These are phyloP conservation scores for Alopecurus myosuroides DNA, from an alignment of 176 grass and related monocot genomes.

Conservation along the genomic window DNA sequence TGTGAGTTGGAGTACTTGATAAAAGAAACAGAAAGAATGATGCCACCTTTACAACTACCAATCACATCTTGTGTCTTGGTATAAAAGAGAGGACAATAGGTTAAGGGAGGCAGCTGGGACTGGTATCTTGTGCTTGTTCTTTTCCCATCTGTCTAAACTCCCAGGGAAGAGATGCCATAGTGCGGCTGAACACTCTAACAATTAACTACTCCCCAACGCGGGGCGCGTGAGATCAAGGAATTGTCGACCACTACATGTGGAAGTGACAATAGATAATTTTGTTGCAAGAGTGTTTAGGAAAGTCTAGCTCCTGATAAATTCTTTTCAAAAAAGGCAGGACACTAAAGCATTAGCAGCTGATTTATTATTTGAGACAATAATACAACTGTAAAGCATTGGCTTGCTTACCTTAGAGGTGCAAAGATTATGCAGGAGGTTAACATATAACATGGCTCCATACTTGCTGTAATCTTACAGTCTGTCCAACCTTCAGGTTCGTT, in stretches of 20 bases:
- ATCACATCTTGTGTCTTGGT: too few relatives aligned
- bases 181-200: neutral
- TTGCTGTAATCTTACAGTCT: neutral
- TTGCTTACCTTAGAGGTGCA: neutral
- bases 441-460: neutral
- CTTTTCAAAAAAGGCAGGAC: too few relatives aligned
- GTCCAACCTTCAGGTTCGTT: conserved; percentile 41
- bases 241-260: neutral
- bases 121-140: neutral
- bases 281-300: neutral
- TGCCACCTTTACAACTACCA: neutral
- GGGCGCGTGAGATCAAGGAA: neutral
- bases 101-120: neutral
- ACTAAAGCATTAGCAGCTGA: too few relatives aligned
- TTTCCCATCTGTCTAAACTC: neutral
- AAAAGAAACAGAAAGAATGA: neutral
- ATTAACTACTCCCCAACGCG: neutral
- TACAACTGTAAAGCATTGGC: neutral
- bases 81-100: neutral
- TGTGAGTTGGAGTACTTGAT: neutral
- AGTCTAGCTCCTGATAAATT: neutral
- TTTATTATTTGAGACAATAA: too few relatives aligned
- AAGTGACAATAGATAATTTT: neutral
- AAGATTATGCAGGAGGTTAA: neutral
- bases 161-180: neutral